A percentile compares a stretch with the other conserved stretches of the same genome.
phyloP scores from a whole-genome alignment of 495 filamentous ascomycete species.

The Cercophora newfieldiana region DNA sequence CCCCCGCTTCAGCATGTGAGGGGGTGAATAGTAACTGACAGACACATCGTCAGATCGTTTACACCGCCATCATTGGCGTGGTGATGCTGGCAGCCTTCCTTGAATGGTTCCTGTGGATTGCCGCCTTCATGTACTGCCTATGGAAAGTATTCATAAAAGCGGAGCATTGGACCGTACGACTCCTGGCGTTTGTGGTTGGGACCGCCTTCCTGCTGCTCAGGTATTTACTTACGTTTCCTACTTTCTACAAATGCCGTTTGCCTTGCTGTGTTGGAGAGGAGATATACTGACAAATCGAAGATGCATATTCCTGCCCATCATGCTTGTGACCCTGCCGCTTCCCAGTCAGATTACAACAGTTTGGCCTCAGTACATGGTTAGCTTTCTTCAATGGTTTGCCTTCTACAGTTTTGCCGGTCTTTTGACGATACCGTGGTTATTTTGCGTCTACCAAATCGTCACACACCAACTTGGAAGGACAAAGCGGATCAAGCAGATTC shows the following conservation, averaged over 20 bases:
- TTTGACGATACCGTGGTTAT: conserved; percentile 85
- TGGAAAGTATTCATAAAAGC: conserved; percentile 88
- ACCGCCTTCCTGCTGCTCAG: conserved; percentile 71
- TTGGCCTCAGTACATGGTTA: conserved; percentile 67
- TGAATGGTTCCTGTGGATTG: conserved; percentile 94
- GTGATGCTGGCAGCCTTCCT: conserved; percentile 83
- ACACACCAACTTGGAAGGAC: conserved; percentile 80
- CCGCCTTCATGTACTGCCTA: conserved; percentile 89
- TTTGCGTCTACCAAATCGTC: conserved; percentile 87
- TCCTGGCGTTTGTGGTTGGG: conserved; percentile 75
- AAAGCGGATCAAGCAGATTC: conserved; percentile 76
- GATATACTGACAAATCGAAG: conserved; percentile 43
- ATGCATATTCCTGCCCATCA: conserved; percentile 84
- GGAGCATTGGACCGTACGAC: conserved; percentile 75
- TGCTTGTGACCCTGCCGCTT: conserved; percentile 91
- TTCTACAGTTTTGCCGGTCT: conserved; percentile 92
- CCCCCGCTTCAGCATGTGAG: neutral
- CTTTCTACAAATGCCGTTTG: neutral
- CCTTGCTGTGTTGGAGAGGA: neutral
- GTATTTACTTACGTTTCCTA: conserved; percentile 44
- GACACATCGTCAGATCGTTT: conserved; percentile 51
- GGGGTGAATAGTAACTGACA: conserved; percentile 6
- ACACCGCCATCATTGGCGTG: conserved; percentile 76
- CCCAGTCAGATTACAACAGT: conserved; percentile 67
- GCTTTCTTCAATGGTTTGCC: conserved; percentile 87